A percentile compares a stretch with the other conserved stretches of the same genome.
Evolutionary conservation across 495 filamentous ascomycete species (phyloP).

Genomic region (Talaromyces stipitatus): DNA sequence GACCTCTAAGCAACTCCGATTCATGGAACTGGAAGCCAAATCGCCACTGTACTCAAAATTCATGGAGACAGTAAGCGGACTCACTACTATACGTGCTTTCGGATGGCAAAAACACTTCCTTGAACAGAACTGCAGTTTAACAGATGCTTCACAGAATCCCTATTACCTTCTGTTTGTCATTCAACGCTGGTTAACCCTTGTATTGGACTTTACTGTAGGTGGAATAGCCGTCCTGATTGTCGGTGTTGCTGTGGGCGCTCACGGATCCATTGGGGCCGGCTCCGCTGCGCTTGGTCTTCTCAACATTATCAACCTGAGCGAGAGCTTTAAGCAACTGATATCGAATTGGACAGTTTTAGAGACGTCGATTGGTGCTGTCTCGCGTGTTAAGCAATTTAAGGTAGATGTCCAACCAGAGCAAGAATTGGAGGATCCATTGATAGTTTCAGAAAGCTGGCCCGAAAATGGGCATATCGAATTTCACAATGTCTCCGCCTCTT

Average conservation of each 20-base stretch:
- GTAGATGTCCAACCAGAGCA: slow-evolving; percentile 9
- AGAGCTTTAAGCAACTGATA: slow-evolving; percentile 7
- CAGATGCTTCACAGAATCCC: slow-evolving; percentile 27
- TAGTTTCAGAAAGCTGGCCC: slow-evolving; percentile 24
- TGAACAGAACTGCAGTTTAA: no score
- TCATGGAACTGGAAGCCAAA: slow-evolving; percentile 48
- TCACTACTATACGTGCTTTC: slow-evolving; percentile 41
- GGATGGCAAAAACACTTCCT: slow-evolving; percentile 27
- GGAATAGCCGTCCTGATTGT: slow-evolving; percentile 24
- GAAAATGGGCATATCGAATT: slow-evolving; percentile 17
- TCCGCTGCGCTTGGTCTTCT: slow-evolving; percentile 15
- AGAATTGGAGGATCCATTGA: slow-evolving; percentile 13
- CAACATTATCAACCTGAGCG: slow-evolving; percentile 13
- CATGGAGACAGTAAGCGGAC: slow-evolving; percentile 38
- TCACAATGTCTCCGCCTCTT: slow-evolving; percentile 13
- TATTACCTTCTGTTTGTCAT: slow-evolving; percentile 37
- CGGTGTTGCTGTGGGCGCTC: slow-evolving; percentile 7
- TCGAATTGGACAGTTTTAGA: slow-evolving; percentile 16
- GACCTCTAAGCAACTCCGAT: slow-evolving; percentile 47
- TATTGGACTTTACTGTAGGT: slow-evolving; percentile 32
- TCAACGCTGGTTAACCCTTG: slow-evolving; percentile 34
- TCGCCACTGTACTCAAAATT: slow-evolving; percentile 66
- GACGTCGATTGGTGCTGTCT: slow-evolving; percentile 19
- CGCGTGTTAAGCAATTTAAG: slow-evolving; percentile 15
- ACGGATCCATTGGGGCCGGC: slow-evolving; percentile 7